Evolutionary conservation across 2,329 filamentous ascomycete species (phyloP).

Genomic region (Shiraia sp.): DNA sequence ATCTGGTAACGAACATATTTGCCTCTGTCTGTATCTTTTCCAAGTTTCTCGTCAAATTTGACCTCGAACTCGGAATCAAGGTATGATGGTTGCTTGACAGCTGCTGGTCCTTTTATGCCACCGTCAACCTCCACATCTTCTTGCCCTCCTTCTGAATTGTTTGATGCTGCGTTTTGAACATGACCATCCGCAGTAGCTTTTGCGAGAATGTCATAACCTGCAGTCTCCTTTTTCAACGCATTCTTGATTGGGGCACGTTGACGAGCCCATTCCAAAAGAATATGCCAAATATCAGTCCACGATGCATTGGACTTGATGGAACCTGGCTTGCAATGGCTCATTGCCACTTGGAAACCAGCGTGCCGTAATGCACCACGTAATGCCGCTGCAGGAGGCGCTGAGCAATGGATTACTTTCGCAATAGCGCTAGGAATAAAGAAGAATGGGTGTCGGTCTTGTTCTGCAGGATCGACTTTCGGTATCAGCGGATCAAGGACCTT

Average conservation of each 20-base stretch:
- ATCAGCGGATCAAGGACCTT: conserved; percentile 43
- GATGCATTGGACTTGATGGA: conserved; percentile 94
- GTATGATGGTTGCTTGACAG: conserved; percentile 24
- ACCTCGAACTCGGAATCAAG: conserved; percentile 56
- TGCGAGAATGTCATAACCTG: conserved; percentile 67
- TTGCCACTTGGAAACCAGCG: conserved; percentile 79
- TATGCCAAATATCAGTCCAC: conserved; percentile 86
- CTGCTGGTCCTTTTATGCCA: conserved; percentile 8
- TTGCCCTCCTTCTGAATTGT: conserved; percentile 5
- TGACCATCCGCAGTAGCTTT: conserved; percentile 23
- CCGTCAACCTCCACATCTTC: conserved; percentile 3
- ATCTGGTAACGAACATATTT: conserved; percentile 84
- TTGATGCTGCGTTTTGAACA: conserved; percentile 4
- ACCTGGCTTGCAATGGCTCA: conserved; percentile 86
- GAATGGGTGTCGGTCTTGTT: conserved; percentile 77
- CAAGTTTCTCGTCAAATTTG: conserved; percentile 80
- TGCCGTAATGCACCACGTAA: conserved; percentile 80
- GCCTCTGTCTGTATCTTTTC: conserved; percentile 66
- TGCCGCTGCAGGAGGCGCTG: conserved; percentile 76
- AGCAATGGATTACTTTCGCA: conserved; percentile 75
- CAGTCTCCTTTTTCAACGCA: conserved; percentile 68
- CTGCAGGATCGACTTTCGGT: conserved; percentile 40
- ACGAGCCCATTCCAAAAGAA: conserved; percentile 89
- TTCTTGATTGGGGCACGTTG: conserved; percentile 80
- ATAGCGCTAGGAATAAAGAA: conserved; percentile 79